phyloP scores from a whole-genome alignment of 352 stramenopile genomes.

The Labyrinthula sp. region DNA sequence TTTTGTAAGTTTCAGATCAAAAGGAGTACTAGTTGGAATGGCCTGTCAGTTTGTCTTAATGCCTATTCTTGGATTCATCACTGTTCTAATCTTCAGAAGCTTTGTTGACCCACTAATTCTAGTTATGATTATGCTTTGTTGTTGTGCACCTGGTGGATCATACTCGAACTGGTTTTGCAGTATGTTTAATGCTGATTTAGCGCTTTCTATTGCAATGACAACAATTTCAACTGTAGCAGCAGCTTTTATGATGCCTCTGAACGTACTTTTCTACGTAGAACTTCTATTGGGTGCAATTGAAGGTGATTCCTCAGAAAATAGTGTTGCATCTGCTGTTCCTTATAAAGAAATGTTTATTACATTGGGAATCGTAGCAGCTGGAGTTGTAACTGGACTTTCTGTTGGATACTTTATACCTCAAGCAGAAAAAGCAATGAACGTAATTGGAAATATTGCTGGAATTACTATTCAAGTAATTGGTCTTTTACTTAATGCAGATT shows the following conservation, averaged over 20 bases:
- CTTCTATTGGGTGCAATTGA: conserved; percentile 10
- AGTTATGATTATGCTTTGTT: conserved; percentile 12
- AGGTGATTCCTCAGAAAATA: conserved; percentile 11
- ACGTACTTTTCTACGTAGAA: conserved; percentile 20
- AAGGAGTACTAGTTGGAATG: conserved; percentile 20
- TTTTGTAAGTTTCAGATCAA: conserved; percentile 15
- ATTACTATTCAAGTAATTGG: conserved; percentile 15
- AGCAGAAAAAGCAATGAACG: conserved; percentile 12
- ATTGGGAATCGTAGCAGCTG: conserved; percentile 9
- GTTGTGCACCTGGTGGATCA: conserved; percentile 10
- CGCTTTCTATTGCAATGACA: conserved; percentile 21
- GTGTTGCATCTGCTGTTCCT: conserved; percentile 10
- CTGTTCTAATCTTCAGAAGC: conserved; percentile 19
- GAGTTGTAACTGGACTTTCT: conserved; percentile 9
- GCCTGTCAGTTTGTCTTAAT: conserved; percentile 25
- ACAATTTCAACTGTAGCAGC: conserved; percentile 11
- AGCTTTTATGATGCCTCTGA: conserved; percentile 15
- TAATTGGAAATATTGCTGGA: conserved; percentile 16
- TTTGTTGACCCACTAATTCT: conserved; percentile 13
- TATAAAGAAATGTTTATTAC: conserved; percentile 19
- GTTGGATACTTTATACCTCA: conserved; percentile 20
- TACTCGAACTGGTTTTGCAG: conserved; percentile 29
- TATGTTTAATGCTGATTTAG: conserved; percentile 15
- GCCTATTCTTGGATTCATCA: conserved; percentile 20
- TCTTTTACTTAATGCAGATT: conserved; percentile 8